phyloP scores from a whole-genome alignment of 768 basidiomycete species.

The Podaxis sp. region DNA sequence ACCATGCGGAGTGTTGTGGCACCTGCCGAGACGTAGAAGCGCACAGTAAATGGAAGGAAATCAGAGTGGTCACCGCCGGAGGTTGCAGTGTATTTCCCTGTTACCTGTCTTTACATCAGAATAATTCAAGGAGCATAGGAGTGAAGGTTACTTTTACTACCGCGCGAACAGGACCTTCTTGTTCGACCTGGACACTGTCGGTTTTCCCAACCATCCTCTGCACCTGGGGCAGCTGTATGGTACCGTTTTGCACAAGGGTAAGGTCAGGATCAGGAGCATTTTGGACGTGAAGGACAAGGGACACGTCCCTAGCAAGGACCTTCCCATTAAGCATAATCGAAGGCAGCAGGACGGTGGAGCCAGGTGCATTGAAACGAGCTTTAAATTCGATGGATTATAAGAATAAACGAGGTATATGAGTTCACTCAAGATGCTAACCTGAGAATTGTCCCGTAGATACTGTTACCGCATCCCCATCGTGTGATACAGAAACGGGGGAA shows the following conservation, averaged over 20 bases:
- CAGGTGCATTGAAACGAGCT: slow-evolving; percentile 34
- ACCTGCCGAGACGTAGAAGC: slow-evolving; percentile 36
- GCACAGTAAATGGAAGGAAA: slow-evolving; percentile 35
- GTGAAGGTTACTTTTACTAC: slow-evolving; percentile 31
- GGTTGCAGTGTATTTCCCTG: slow-evolving; percentile 31
- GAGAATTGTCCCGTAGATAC: slow-evolving; percentile 36
- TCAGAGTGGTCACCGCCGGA: slow-evolving; percentile 29
- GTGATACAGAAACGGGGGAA: slow-evolving; percentile 30
- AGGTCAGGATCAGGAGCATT: slow-evolving; percentile 33
- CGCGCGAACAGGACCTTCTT: slow-evolving; percentile 35
- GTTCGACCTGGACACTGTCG: slow-evolving; percentile 32
- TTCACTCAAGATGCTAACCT: slow-evolving; percentile 21
- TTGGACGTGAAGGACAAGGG: slow-evolving; percentile 33
- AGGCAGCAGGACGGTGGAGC: slow-evolving; percentile 28
- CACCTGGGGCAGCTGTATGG: slow-evolving; percentile 16
- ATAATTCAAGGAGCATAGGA: neutral
- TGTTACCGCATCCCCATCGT: slow-evolving; percentile 23
- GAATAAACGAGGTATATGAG: neutral
- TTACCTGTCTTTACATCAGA: slow-evolving; percentile 22
- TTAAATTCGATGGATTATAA: neutral
- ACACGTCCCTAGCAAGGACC: slow-evolving; percentile 27
- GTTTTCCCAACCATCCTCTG: slow-evolving; percentile 24
- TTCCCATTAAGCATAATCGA: slow-evolving; percentile 30
- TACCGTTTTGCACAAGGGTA: slow-evolving; percentile 14
- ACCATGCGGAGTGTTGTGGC: slow-evolving; percentile 31